Evolutionary conservation across 495 filamentous ascomycete genomes (phyloP), one percentile per base, ranked within the genome.

Genomic region (Penicillium silybi): DNA sequence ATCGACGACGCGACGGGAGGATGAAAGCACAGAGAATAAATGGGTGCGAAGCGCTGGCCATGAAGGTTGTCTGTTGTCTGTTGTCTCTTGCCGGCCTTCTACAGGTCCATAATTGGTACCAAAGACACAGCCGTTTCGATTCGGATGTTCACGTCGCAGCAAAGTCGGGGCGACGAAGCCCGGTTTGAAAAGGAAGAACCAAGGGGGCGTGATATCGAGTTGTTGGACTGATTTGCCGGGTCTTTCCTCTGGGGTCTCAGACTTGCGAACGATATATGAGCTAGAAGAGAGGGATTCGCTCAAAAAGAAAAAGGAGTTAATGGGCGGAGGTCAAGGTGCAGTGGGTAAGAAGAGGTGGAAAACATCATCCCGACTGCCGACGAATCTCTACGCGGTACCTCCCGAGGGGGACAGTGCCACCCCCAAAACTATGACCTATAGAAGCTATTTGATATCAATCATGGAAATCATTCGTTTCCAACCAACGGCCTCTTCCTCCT

Each of bases 301-400:
- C 29, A 11, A 13, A 1, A 4, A 10, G 29, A 13, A 13, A 32
- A 13, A 32, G 13, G 13, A 32, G 11, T 13, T 3, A 32, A 13
- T 13, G 11, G 29, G 29, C 10, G 29, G 1, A 15, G 10, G 10
- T 32, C 13, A 10, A 32, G 29, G 11, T 32, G 29, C 29, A 32
- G 29, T 13, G 37, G 16, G 37, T 18, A 39, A 39, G 18, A 35
- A 16, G 38, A n/a, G 18, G 6, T 34, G 48, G 29, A 51, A 44
- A 44, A 54, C 54, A 58, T 56, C 37, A 56, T 61, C 37, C 62
- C 62, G 62, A 65, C 35, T 65, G 34, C 55, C 62, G 58, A 59
- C 48, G 27, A 32, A 34, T 39, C 54, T 50, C 41, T 51, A 58
- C 62, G 29, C 29, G 62, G 62, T 65, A 63, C 62, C 59, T 65